phyloP scores from a whole-genome alignment of 257 asterid genomes.

The Fraxinus excelsior region DNA sequence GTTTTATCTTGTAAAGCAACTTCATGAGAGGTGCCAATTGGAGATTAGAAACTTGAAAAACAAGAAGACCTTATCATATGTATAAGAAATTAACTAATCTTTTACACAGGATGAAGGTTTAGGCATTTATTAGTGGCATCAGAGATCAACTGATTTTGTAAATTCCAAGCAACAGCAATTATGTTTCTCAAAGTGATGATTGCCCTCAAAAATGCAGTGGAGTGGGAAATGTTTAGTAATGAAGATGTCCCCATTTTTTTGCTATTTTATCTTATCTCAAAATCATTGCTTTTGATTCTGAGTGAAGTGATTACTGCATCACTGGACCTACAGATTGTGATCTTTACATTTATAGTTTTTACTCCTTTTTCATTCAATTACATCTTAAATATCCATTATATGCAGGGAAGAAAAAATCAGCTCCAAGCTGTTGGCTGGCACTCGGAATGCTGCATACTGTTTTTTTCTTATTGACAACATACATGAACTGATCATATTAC shows the following conservation, averaged over 20 bases:
- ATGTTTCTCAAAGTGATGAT: not conserved
- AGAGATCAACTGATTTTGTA: not conserved
- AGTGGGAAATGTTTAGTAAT: not conserved
- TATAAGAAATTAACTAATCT: not conserved
- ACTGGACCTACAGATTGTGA: slow-evolving; percentile 5
- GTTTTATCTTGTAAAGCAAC: not conserved
- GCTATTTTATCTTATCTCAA: slow-evolving; percentile 1
- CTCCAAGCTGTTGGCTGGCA: not conserved
- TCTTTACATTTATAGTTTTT: not conserved
- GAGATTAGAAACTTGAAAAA: not conserved
- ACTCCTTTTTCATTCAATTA: not conserved
- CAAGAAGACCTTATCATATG: not conserved
- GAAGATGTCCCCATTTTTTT: not conserved
- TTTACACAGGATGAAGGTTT: not conserved
- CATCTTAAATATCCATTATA: not conserved
- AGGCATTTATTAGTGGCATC: not conserved
- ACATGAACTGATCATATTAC: not conserved
- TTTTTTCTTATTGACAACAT: not conserved
- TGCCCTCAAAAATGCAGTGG: slow-evolving; percentile 1
- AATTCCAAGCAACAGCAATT: not conserved
- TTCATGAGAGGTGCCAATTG: not conserved
- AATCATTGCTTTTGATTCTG: not conserved
- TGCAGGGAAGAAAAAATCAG: slow-evolving; percentile 10
- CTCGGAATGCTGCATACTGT: not conserved
- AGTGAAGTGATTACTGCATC: not conserved